Evolutionary conservation across 1,139 yeast species (phyloP).

Genomic region (Tardiomyces digboiensis): DNA sequence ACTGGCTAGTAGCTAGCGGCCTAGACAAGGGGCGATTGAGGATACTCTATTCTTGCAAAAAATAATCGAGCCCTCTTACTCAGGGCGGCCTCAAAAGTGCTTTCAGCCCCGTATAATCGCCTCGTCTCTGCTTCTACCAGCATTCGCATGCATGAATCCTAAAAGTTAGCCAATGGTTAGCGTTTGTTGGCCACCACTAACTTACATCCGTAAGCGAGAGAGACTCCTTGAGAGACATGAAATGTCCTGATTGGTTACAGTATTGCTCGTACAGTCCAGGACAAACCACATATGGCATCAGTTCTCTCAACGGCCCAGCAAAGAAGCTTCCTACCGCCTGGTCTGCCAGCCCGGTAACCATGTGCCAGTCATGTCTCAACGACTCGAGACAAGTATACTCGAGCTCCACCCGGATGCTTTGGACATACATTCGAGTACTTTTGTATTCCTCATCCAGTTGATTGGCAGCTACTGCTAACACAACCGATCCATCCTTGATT

Average conservation of each 20-base stretch:
- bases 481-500: neutral
- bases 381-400: neutral
- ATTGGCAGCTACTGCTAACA: neutral
- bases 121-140: too few relatives aligned
- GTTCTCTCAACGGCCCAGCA: neutral
- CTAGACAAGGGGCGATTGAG: too few relatives aligned
- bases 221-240: neutral
- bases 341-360: neutral
- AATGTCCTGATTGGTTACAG: neutral
- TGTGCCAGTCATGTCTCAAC: neutral
- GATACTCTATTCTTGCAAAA: too few relatives aligned
- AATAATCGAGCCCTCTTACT: too few relatives aligned
- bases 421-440: neutral
- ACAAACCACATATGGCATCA: neutral
- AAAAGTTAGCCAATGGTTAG: too few relatives aligned
- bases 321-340: neutral
- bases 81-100: too few relatives aligned
- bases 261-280: neutral
- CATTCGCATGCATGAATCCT: too few relatives aligned
- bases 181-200: too few relatives aligned
- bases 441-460: neutral
- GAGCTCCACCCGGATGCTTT: neutral
- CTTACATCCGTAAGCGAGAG: neutral
- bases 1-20: too few relatives aligned
- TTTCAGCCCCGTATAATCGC: too few relatives aligned